Evolutionary conservation across 129 eudicot species (phyloP).

Genomic region (Heracleum sosnowskyi): DNA sequence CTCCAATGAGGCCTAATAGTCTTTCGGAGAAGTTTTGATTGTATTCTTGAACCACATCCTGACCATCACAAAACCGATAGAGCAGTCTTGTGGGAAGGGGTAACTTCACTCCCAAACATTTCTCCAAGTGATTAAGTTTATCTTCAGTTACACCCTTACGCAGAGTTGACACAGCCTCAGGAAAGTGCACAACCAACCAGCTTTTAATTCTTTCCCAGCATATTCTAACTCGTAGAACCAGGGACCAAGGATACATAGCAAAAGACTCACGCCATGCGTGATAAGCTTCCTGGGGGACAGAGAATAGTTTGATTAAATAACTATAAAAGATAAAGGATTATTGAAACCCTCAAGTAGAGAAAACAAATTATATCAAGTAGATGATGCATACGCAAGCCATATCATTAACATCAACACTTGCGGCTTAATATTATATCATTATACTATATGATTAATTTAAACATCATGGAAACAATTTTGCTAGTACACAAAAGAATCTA

Average conservation of each 20-base stretch:
- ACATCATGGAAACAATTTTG: no score
- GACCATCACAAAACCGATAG: conserved; percentile 83
- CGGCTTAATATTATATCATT: no score
- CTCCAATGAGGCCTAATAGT: conserved; percentile 71
- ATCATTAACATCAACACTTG: no score
- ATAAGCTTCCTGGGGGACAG: conserved; percentile 50
- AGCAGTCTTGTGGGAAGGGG: conserved; percentile 72
- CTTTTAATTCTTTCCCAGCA: conserved; percentile 49
- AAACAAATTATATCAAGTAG: no score
- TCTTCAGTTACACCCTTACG: conserved; percentile 69
- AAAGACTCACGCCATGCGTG: conserved; percentile 67
- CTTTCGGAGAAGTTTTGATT: conserved; percentile 11
- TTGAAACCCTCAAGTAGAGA: no score
- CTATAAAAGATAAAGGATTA: no score
- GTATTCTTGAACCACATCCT: conserved; percentile 23
- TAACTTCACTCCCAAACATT: conserved; percentile 47
- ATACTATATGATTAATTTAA: no score
- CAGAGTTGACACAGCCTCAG: conserved; percentile 53
- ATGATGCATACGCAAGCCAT: no score
- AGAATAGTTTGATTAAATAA: not conserved
- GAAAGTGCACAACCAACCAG: conserved; percentile 59
- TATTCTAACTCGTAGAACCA: conserved; percentile 51
- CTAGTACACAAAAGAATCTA: no score
- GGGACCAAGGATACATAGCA: conserved; percentile 69
- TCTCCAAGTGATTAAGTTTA: conserved; percentile 48